Evolutionary conservation across 2,329 filamentous ascomycete species (phyloP).

Genomic region (Diaporthe amygdali): DNA sequence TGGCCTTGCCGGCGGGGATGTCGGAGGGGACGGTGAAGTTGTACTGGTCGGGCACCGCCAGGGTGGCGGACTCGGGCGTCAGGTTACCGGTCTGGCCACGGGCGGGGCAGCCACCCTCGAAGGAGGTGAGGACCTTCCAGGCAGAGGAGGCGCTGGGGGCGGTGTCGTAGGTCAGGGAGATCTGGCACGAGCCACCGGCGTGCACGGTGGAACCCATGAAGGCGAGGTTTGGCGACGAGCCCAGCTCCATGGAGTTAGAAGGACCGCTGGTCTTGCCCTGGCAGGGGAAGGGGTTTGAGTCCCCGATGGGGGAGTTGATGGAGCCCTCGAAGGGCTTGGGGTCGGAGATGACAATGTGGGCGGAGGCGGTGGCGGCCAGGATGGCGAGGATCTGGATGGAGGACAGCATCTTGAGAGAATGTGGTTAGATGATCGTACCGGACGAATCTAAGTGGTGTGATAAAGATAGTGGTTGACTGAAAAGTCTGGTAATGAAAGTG

Average conservation of each 20-base stretch:
- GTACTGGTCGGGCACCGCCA: slow-evolving; percentile 50
- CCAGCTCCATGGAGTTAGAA: slow-evolving; percentile 66
- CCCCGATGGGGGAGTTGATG: slow-evolving; percentile 4
- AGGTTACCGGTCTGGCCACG: slow-evolving; percentile 60
- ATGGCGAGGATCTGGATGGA: slow-evolving; percentile 11
- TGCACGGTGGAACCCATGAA: slow-evolving; percentile 68
- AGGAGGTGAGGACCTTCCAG: slow-evolving; percentile 60
- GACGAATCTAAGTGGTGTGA: background rate
- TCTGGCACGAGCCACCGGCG: slow-evolving; percentile 77
- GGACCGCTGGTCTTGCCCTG: background rate
- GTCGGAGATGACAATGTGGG: slow-evolving; percentile 3
- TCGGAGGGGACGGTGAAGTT: slow-evolving; percentile 70
- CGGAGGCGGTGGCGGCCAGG: slow-evolving; percentile 9
- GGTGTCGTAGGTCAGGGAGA: slow-evolving; percentile 75
- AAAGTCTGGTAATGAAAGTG: background rate
- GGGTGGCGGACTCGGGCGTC: slow-evolving; percentile 46
- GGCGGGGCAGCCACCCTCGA: slow-evolving; percentile 58
- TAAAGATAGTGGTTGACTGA: slow-evolving; percentile 10
- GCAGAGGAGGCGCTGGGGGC: slow-evolving; percentile 65
- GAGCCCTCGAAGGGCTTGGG: background rate
- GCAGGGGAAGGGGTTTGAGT: background rate
- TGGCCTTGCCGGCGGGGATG: slow-evolving; percentile 62
- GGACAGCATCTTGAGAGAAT: slow-evolving; percentile 15
- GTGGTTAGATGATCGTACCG: slow-evolving; percentile 10
- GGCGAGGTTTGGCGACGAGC: slow-evolving; percentile 66